These are phyloP conservation scores for Fraxinus velutina DNA, from an alignment of 305 asterid genomes.

Conservation along the genomic window DNA sequence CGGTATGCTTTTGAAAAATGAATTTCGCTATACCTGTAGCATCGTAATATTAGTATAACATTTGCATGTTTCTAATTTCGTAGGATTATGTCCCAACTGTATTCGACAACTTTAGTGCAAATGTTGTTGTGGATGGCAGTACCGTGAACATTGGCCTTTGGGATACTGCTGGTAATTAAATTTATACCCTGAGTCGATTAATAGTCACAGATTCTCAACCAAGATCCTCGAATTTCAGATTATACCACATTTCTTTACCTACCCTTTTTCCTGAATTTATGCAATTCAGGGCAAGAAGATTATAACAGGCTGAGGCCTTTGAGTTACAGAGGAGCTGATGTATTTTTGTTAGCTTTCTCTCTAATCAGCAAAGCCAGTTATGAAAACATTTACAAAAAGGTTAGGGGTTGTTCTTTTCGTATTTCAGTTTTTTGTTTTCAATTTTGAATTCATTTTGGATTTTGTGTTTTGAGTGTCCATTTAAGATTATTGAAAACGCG, in stretches of 20 bases:
- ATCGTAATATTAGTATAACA: no score
- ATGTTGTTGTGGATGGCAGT: slow-evolving; percentile 78
- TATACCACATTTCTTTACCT: background rate
- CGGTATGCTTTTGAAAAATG: slow-evolving; percentile 28
- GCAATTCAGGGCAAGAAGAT: slow-evolving; percentile 75
- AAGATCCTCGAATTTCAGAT: background rate
- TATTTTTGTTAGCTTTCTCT: slow-evolving; percentile 71
- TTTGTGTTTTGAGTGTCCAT: no score
- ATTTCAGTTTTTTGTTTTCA: no score
- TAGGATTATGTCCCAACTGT: slow-evolving; percentile 91
- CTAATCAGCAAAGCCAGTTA: slow-evolving; percentile 83
- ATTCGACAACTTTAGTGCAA: slow-evolving; percentile 84
- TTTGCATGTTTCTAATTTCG: background rate
- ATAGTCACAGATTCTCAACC: background rate
- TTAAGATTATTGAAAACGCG: no score
- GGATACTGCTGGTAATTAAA: slow-evolving; percentile 74
- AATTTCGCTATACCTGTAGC: background rate
- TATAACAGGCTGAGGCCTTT: slow-evolving; percentile 81
- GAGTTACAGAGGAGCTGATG: slow-evolving; percentile 94
- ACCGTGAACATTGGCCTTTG: slow-evolving; percentile 87
- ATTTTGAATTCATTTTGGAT: no score
- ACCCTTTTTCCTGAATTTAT: background rate
- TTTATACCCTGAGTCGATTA: background rate
- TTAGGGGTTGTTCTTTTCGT: background rate
- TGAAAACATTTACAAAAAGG: slow-evolving; percentile 85